Conservation (phyloP, 768 basidiomycete genomes). For the Pleurotus pulmonarius region DNA sequence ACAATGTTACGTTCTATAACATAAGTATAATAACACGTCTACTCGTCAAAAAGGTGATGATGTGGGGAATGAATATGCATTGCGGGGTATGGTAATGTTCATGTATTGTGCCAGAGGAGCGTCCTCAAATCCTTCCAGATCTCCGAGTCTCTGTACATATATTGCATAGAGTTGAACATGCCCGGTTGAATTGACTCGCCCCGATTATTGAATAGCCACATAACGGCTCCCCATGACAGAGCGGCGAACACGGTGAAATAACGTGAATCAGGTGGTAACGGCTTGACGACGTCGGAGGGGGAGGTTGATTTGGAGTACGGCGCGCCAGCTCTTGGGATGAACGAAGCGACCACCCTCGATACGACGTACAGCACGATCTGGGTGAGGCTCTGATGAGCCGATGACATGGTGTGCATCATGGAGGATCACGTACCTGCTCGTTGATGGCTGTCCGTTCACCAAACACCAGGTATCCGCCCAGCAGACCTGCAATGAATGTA, state of each 20-base stretch:
- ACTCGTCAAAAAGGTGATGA: too few relatives aligned
- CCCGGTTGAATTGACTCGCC: constrained; percentile 94
- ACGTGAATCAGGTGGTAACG: constrained; percentile 78
- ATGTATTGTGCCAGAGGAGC: constrained; percentile 89
- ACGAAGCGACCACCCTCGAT: constrained; percentile 86
- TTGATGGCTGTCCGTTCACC: constrained; percentile 85
- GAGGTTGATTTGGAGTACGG: constrained; percentile 47
- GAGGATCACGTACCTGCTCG: constrained; percentile 66
- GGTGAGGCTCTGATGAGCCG: constrained; percentile 10
- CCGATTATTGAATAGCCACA: constrained; percentile 90
- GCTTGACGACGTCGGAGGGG: constrained; percentile 45
- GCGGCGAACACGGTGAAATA: constrained; percentile 89
- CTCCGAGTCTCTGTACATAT: constrained; percentile 93
- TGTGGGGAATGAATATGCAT: neutral
- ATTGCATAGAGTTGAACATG: constrained; percentile 95
- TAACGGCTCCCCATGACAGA: constrained; percentile 90
- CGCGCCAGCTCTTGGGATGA: constrained; percentile 74
- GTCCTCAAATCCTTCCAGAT: constrained; percentile 79
- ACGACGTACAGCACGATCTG: constrained; percentile 97
- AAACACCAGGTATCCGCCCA: constrained; percentile 90
- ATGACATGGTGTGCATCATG: neutral
- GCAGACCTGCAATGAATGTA: constrained; percentile 87
- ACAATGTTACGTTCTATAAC: too few relatives aligned
- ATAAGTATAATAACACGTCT: too few relatives aligned
- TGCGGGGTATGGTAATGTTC: constrained; percentile 12